These are phyloP conservation scores for Lactarius hatsudake DNA, from an alignment of 768 basidiomycete species.

Conservation along the genomic window DNA sequence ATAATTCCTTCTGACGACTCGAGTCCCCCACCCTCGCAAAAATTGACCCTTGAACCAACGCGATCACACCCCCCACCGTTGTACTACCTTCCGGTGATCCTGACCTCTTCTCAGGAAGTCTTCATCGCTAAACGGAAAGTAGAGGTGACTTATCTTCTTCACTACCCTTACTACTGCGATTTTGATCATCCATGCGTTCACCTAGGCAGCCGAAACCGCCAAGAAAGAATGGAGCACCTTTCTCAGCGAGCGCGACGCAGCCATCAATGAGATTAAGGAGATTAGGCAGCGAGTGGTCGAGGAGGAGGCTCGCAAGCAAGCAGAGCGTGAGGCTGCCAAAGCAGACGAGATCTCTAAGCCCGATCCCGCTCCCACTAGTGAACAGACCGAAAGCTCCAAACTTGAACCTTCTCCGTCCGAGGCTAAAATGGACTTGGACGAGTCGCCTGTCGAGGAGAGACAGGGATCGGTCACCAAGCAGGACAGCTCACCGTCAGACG, in stretches of 20 bases:
- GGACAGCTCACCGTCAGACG: constrained; percentile 21
- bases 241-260: constrained; percentile 53
- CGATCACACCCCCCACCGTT: constrained; percentile 73
- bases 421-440: constrained; percentile 29
- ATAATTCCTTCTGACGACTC: constrained; percentile 45
- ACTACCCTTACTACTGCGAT: not conserved
- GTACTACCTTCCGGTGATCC: constrained; percentile 70
- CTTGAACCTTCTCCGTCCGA: constrained; percentile 20
- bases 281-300: constrained; percentile 65
- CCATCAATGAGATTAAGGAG: constrained; percentile 58
- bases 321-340: constrained; percentile 39
- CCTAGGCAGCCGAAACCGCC: constrained; percentile 56
- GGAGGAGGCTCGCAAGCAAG: constrained; percentile 52
- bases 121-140: constrained; percentile 61
- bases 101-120: constrained; percentile 66
- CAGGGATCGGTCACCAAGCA: constrained; percentile 15
- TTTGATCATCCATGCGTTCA: constrained; percentile 7
- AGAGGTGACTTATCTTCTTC: constrained; percentile 45
- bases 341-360: constrained; percentile 34
- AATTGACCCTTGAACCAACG: constrained; percentile 47
- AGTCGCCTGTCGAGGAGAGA: constrained; percentile 9
- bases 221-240: constrained; percentile 71
- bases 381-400: constrained; percentile 4
- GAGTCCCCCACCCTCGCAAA: constrained; percentile 32
- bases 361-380: constrained; percentile 1